Evolutionary conservation across 2,329 filamentous ascomycete genomes (phyloP).

Genomic region (Hypomyces rosellus): DNA sequence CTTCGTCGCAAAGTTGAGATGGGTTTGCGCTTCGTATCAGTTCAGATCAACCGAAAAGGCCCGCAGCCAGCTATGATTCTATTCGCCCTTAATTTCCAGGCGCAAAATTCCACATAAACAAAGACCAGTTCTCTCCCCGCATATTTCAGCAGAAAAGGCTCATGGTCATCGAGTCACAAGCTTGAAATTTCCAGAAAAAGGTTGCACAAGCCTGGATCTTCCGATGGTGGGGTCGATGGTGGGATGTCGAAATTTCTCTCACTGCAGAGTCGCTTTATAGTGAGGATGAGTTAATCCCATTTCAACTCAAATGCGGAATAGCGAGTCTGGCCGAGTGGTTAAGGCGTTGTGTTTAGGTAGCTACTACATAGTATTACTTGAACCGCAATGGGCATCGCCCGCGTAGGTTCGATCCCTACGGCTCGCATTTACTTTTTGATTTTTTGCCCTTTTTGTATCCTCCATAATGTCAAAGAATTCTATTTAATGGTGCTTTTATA

Average conservation of each 20-base stretch:
- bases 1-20: no score
- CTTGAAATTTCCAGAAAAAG: neutral
- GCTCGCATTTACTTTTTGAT: slow-evolving; percentile 30
- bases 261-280: neutral
- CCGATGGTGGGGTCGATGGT: no score
- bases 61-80: neutral
- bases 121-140: neutral
- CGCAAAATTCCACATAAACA: no score
- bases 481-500: no score
- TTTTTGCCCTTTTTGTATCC: slow-evolving; percentile 5
- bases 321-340: slow-evolving; percentile 49
- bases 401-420: slow-evolving; percentile 48
- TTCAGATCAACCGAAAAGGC: neutral
- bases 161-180: neutral
- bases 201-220: no score
- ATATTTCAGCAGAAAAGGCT: neutral
- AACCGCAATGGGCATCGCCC: slow-evolving; percentile 37
- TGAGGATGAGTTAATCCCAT: neutral
- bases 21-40: no score
- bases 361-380: slow-evolving; percentile 17
- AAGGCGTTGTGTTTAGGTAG: slow-evolving; percentile 50
- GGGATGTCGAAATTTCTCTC: no score
- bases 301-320: neutral
- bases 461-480: neutral
- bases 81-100: neutral